Conservation (phyloP, 306 rosid species). For the Trichosanthes truncata region DNA sequence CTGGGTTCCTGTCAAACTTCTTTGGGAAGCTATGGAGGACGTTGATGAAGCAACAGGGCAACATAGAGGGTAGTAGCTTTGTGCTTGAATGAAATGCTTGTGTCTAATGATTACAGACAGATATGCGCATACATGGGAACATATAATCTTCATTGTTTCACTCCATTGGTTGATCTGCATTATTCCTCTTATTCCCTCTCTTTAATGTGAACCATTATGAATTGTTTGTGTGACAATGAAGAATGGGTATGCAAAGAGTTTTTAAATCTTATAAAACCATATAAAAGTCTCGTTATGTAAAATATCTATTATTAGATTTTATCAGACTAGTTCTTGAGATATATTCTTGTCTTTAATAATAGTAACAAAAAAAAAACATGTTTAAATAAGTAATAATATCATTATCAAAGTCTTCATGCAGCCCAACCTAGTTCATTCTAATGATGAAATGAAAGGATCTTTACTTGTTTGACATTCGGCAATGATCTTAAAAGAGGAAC, state of each 20-base stretch:
- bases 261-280: background rate
- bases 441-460: background rate
- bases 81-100: background rate
- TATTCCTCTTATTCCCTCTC: background rate
- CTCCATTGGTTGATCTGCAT: background rate
- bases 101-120: background rate
- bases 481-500: background rate
- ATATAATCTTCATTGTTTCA: background rate
- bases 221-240: background rate
- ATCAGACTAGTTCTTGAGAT: background rate
- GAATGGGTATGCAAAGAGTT: background rate
- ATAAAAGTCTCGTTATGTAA: background rate
- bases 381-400: background rate
- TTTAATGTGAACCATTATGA: background rate
- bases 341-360: background rate
- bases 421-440: background rate
- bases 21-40: slow-evolving; percentile 87
- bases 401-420: background rate
- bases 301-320: background rate
- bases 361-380: background rate
- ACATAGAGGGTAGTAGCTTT: slow-evolving; percentile 50
- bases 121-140: background rate
- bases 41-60: slow-evolving; percentile 51
- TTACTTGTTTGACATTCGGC: background rate
- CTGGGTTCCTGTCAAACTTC: slow-evolving; percentile 76